Evolutionary conservation across 129 eudicot species (phyloP).

Genomic region (Flaveria robusta): DNA sequence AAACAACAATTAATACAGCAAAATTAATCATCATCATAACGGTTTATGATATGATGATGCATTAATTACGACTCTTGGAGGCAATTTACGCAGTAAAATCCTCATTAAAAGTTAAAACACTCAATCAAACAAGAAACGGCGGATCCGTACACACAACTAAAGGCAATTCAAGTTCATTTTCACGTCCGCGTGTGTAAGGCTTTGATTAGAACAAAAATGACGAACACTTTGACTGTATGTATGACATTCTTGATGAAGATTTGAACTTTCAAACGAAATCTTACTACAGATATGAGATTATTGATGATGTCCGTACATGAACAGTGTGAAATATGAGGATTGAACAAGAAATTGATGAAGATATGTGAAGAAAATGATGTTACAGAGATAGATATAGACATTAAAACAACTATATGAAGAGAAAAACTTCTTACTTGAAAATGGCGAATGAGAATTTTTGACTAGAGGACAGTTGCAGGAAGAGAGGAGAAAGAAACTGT

Average conservation of each 20-base stretch:
- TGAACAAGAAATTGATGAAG: neutral
- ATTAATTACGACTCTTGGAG: neutral
- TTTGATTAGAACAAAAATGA: neutral
- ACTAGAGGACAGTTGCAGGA: too few species aligned
- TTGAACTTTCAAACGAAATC: neutral
- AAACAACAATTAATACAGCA: constrained; percentile 2
- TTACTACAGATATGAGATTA: neutral
- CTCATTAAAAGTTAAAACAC: neutral
- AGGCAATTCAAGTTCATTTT: neutral
- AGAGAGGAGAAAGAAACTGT: too few species aligned
- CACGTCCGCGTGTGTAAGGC: constrained; percentile 10
- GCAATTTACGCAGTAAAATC: constrained; percentile 14
- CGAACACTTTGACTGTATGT: neutral
- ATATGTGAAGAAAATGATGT: too few species aligned
- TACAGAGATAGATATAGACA: too few species aligned
- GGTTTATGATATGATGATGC: neutral
- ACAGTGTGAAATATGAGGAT: too few species aligned
- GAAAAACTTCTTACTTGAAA: too few species aligned
- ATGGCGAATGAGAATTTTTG: too few species aligned
- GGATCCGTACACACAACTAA: constrained; percentile 8
- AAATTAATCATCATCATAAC: constrained; percentile 15
- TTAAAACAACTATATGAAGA: too few species aligned
- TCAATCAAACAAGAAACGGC: neutral
- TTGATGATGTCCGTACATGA: neutral
- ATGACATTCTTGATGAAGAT: neutral